Percentiles rank a stretch among this genome's conserved stretches.
Conservation (phyloP, 257 asterid genomes). For the Nicotiana benthamiana region DNA sequence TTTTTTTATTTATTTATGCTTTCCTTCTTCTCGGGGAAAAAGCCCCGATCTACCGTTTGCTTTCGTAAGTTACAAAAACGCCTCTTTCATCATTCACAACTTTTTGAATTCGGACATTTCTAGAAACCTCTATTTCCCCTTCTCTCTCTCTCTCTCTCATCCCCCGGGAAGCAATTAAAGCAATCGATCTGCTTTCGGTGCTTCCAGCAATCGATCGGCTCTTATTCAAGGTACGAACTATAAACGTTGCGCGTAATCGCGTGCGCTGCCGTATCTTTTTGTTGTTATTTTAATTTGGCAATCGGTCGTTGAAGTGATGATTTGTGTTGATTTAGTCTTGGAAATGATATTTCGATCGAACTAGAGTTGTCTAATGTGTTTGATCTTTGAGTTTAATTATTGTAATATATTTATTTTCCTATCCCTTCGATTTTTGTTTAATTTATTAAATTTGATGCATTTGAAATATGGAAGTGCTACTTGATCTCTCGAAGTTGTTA, state of each 20-base stretch:
- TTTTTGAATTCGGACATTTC: neutral
- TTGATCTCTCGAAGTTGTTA: neutral
- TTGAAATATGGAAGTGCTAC: neutral
- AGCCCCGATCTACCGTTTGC: neutral
- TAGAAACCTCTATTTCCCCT: neutral
- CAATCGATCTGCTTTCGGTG: neutral
- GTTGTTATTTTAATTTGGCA: neutral
- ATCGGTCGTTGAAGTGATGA: neutral
- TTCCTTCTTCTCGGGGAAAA: neutral
- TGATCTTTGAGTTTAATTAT: neutral
- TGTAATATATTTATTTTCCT: neutral
- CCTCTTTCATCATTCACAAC: neutral
- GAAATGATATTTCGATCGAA: neutral
- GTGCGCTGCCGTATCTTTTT: neutral
- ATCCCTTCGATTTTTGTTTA: neutral
- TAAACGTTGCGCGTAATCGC: neutral
- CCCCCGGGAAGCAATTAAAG: neutral
- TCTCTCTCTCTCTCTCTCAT: neutral
- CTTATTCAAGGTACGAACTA: neutral
- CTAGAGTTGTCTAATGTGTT: neutral
- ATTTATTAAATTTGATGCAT: neutral
- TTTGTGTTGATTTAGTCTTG: neutral
- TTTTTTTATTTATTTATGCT: neutral
- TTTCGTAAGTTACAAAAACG: neutral
- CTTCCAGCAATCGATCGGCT: constrained; percentile 4